A percentile compares a stretch with the other conserved stretches of the same genome.
Conservation (phyloP, 1,284 basidiomycete species). For the Cutaneotrichosporon sp. region DNA sequence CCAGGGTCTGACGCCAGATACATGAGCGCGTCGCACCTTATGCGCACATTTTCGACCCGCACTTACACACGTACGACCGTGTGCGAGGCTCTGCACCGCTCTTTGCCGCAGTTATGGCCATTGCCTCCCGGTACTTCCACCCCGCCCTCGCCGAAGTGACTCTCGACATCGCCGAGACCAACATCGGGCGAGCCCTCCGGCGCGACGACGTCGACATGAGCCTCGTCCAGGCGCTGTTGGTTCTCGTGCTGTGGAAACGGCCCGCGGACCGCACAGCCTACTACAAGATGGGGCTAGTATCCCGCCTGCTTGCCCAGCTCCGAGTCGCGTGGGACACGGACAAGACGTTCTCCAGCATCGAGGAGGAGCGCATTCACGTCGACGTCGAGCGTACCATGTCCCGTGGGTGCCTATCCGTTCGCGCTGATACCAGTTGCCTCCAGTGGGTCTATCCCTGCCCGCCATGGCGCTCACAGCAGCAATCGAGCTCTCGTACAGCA, state of each 20-base stretch:
- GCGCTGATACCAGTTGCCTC: not conserved
- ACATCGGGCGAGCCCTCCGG: constrained; percentile 16
- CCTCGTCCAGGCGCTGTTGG: constrained; percentile 26
- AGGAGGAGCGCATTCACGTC: not conserved
- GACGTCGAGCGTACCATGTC: not conserved
- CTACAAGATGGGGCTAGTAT: constrained; percentile 29
- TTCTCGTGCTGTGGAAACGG: constrained; percentile 23
- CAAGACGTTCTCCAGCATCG: not conserved
- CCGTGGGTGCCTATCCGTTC: not conserved
- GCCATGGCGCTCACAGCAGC: too few species aligned
- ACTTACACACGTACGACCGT: constrained; percentile 17
- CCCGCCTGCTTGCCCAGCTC: constrained; percentile 31
- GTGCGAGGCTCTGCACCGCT: constrained; percentile 13
- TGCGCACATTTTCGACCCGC: constrained; percentile 14
- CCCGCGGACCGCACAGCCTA: constrained; percentile 24
- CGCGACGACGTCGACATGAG: constrained; percentile 8
- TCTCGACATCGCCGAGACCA: constrained; percentile 21
- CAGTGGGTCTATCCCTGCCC: too few species aligned
- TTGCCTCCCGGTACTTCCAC: constrained; percentile 24
- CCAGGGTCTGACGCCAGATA: too few species aligned
- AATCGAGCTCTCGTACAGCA: constrained; percentile 6
- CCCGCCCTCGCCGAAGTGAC: constrained; percentile 20
- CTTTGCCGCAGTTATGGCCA: constrained; percentile 33
- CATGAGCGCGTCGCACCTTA: too few species aligned
- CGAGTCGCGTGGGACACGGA: constrained; percentile 10